A percentile compares a stretch with the other conserved stretches of the same genome.
Conservation (phyloP, 1,284 basidiomycete genomes). For the Sporisorium exsertum region DNA sequence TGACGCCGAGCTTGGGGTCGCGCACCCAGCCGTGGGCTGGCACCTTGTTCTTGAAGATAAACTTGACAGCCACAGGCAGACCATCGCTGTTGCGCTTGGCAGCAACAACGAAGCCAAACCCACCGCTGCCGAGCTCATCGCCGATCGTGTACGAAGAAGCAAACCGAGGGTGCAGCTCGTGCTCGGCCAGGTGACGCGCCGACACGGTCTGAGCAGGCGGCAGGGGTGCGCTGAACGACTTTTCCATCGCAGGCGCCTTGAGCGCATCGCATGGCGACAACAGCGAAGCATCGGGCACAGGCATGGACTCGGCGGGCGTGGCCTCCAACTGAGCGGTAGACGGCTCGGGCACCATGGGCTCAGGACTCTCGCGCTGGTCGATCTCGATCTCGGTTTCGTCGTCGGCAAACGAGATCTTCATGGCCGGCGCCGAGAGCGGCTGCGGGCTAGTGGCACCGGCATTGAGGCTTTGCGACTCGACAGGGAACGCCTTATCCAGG, state of each 20-base stretch:
- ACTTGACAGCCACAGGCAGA: slow-evolving; percentile 90
- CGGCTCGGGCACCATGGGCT: slow-evolving; percentile 25
- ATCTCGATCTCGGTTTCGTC: slow-evolving; percentile 36
- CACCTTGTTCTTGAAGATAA: slow-evolving; percentile 86
- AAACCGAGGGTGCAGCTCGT: slow-evolving; percentile 79
- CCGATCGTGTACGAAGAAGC: slow-evolving; percentile 76
- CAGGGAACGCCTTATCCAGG: slow-evolving; percentile 37
- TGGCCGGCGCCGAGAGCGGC: slow-evolving; percentile 47
- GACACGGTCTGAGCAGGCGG: slow-evolving; percentile 55
- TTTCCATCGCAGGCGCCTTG: slow-evolving; percentile 66
- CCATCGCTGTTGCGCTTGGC: slow-evolving; percentile 64
- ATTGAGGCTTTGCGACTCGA: slow-evolving; percentile 18
- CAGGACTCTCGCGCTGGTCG: slow-evolving; percentile 36
- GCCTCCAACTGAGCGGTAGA: slow-evolving; percentile 19
- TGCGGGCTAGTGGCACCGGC: slow-evolving; percentile 20
- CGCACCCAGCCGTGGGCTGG: slow-evolving; percentile 83
- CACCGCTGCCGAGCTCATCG: slow-evolving; percentile 84
- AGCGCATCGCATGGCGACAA: slow-evolving; percentile 41
- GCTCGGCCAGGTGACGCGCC: slow-evolving; percentile 55
- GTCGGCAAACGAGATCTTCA: slow-evolving; percentile 52
- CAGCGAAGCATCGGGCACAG: slow-evolving; percentile 27
- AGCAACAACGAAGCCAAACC: slow-evolving; percentile 84
- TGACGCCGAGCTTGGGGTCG: slow-evolving; percentile 71
- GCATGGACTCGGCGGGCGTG: slow-evolving; percentile 4
- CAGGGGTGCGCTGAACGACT: slow-evolving; percentile 54